These are phyloP conservation scores for Metarhizium guizhouense DNA, from an alignment of 2,329 filamentous ascomycete genomes.

Conservation along the genomic window DNA sequence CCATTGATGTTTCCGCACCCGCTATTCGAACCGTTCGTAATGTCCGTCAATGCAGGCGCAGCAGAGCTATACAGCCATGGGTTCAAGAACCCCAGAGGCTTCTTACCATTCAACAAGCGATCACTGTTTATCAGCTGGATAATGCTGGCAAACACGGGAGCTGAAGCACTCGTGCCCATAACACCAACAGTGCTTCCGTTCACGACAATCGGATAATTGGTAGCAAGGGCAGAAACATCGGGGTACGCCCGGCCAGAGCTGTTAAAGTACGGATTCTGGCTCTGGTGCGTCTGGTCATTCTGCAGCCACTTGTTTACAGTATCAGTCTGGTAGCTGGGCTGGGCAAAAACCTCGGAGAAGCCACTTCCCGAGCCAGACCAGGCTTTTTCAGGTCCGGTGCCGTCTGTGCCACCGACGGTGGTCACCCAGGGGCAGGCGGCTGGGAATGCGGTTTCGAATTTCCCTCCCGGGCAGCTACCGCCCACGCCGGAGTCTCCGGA, in stretches of 20 bases:
- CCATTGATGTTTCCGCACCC: constrained; percentile 1
- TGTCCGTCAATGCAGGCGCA: constrained; percentile 1
- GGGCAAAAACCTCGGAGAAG: constrained; percentile 4
- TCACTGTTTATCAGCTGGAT: constrained; percentile 4
- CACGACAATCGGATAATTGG: background rate
- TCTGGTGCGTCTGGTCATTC: constrained; percentile 1
- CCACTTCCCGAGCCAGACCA: constrained; percentile 2
- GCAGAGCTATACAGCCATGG: constrained; percentile 2
- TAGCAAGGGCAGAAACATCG: constrained; percentile 3
- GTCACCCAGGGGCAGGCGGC: constrained; percentile 40
- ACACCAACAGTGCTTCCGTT: background rate
- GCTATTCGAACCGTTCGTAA: background rate
- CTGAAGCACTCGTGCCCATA: constrained; percentile 4
- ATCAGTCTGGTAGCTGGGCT: constrained; percentile 2
- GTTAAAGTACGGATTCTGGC: constrained; percentile 1
- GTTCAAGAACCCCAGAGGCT: constrained; percentile 6
- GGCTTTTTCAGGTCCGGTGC: background rate
- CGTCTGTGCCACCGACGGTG: constrained; percentile 5
- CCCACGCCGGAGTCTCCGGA: constrained; percentile 39
- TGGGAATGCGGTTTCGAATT: constrained; percentile 23
- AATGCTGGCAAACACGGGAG: constrained; percentile 3
- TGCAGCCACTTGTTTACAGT: constrained; percentile 2
- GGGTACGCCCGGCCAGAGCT: constrained; percentile 1
- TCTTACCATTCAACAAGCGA: background rate
- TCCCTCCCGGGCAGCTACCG: constrained; percentile 15